Conservation (phyloP, 2,329 filamentous ascomycete genomes). For the Calonectria pauciramosa region DNA sequence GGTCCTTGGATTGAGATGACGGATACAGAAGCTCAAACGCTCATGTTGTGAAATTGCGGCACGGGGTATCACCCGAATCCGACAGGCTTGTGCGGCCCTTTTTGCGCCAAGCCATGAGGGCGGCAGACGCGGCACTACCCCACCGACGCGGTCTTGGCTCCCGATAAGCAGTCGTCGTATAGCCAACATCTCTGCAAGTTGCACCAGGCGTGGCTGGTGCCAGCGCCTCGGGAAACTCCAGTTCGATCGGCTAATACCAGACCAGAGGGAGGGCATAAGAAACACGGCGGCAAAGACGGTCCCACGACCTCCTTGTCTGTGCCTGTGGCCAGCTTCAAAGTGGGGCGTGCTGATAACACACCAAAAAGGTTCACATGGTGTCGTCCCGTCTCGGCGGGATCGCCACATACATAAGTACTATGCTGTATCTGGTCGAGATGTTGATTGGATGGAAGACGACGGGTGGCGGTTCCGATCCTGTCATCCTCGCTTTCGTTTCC, state of each 20-base stretch:
- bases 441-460: neutral
- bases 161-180: too few species aligned
- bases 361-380: neutral
- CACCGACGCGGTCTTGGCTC: neutral
- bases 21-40: neutral
- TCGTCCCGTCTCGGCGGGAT: neutral
- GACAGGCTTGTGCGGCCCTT: neutral
- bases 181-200: too few species aligned
- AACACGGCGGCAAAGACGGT: neutral
- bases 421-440: neutral
- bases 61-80: neutral
- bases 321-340: too few species aligned
- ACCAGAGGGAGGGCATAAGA: too few species aligned
- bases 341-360: neutral
- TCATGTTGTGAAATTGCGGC: neutral
- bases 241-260: neutral
- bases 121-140: neutral
- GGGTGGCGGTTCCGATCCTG: neutral
- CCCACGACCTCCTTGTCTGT: neutral
- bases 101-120: neutral
- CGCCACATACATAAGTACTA: neutral
- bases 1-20: neutral
- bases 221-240: neutral
- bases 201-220: neutral
- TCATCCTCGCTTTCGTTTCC: neutral